These are phyloP conservation scores for Gastrolobium bilobum DNA, from an alignment of 306 rosid species.

Conservation along the genomic window DNA sequence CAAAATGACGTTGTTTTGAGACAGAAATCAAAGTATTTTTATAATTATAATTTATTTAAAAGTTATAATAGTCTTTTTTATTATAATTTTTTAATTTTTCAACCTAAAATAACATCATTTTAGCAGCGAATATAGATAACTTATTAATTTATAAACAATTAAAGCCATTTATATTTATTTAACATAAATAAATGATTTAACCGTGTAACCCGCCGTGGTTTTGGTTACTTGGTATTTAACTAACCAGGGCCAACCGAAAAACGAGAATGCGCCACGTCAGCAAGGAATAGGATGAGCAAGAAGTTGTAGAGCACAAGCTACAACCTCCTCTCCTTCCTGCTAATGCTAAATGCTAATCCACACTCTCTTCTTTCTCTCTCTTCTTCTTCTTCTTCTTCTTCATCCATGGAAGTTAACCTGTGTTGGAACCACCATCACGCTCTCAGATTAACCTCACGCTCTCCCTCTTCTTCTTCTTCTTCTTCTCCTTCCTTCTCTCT, in stretches of 20 bases:
- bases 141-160: too few relatives aligned
- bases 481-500: conserved; percentile 49
- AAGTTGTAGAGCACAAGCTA: neutral
- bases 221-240: neutral
- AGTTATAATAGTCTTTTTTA: too few relatives aligned
- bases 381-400: conserved; percentile 16
- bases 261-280: conserved; percentile 53
- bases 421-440: conserved; percentile 61
- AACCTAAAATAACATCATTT: too few relatives aligned
- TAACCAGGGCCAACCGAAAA: conserved; percentile 35
- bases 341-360: conserved; percentile 47
- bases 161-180: too few relatives aligned
- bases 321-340: conserved; percentile 54
- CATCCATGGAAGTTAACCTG: conserved; percentile 74
- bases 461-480: conserved; percentile 30
- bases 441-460: conserved; percentile 54
- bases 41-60: too few relatives aligned
- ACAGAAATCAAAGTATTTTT: too few relatives aligned
- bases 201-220: too few relatives aligned
- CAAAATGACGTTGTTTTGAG: too few relatives aligned
- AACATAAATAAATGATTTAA: too few relatives aligned
- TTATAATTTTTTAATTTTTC: too few relatives aligned
- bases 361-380: conserved; percentile 16
- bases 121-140: too few relatives aligned
- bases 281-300: conserved; percentile 50